Evolutionary conservation across 306 rosid genomes (phyloP).

Genomic region (Rosa rugosa): DNA sequence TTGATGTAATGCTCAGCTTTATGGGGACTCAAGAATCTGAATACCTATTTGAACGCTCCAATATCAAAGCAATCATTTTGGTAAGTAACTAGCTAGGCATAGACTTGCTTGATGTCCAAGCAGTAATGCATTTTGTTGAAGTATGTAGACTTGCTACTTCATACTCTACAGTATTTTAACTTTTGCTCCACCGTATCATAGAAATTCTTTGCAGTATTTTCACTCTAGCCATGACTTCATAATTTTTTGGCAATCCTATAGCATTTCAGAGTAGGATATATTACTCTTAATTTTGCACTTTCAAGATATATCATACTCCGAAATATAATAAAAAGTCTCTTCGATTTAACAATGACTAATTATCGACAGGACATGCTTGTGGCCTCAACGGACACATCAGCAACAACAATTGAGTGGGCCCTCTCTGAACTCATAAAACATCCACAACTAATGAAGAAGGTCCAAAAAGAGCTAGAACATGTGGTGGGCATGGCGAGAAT

Average conservation of each 20-base stretch:
- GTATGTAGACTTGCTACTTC: background rate
- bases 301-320: background rate
- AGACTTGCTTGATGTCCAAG: background rate
- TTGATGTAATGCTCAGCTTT: slow-evolving; percentile 23
- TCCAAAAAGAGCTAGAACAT: background rate
- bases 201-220: background rate
- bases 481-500: background rate
- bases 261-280: too few relatives aligned
- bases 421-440: background rate
- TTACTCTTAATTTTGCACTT: too few relatives aligned
- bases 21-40: slow-evolving; percentile 27
- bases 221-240: background rate
- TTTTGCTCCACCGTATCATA: background rate
- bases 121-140: background rate
- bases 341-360: background rate
- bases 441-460: background rate
- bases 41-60: slow-evolving; percentile 15
- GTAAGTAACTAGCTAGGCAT: background rate
- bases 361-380: background rate
- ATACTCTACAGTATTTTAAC: background rate
- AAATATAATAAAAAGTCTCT: background rate
- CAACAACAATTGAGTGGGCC: background rate
- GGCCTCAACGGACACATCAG: background rate
- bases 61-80: slow-evolving; percentile 31
- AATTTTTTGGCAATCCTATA: too few relatives aligned